Base-by-base conservation (phyloP, 2,329 filamentous ascomycete genomes). In the Penicillium sp. region DNA sequence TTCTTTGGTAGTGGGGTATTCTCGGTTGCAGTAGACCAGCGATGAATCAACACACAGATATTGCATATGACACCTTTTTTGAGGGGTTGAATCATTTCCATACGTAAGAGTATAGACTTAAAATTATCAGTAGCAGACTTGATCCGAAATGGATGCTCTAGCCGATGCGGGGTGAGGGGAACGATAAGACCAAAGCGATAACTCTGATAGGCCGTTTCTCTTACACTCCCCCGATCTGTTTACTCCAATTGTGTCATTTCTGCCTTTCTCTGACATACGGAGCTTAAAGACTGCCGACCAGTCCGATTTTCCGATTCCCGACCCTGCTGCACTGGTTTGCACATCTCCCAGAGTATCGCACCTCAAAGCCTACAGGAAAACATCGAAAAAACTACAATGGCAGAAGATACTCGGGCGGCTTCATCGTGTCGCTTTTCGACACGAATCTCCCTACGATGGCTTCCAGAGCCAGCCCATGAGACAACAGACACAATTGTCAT, bases 401-500 rank as follows among this genome's bases (percentile, higher is more conserved):
- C 35, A 19, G 19, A 50, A 10, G 48, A 39, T 19, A 37, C 37
- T 13, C 13, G 37, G 39, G 48, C 29, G 23, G 23, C 35, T n/a
- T 50, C 48, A 19, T 45, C 45, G 5, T 65, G 65, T 42, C 62
- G 62, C 37, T 66, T 72, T 48, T 78, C 77, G 11, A 78, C 75
- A 9, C 72, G 77, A 23, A 69, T 79, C 42, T 78, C 75, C 25
- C 65, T 80, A 26, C 74, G 76, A 62, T 80, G 77, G 77, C 68
- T 73, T 1, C 75, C 76, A 9, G 75, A 75, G 16, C 63, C 72
- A 0, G 62, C 76, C 1, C 73, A 70, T 27, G 77, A 80, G 57
- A 76, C 72, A 35, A 79, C 77, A 13, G 75, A 80, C 51, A 79
- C 77, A 7, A 66, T 77, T 6, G 75, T 78, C 50, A 70, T 79